Conservation (phyloP, 2,329 filamentous ascomycete genomes). For the Botrytis porri region DNA sequence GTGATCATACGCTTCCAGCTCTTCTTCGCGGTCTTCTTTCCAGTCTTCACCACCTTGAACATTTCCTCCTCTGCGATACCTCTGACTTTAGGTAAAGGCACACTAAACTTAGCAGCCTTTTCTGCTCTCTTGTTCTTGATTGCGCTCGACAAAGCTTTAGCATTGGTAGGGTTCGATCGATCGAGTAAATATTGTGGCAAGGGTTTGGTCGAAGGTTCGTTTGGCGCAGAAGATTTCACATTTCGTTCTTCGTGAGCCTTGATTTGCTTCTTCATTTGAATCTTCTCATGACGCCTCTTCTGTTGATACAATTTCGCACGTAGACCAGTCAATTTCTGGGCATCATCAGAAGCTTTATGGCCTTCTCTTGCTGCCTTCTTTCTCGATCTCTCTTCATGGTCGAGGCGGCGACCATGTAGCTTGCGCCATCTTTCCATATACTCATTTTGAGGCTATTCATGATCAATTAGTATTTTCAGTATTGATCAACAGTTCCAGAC, state of each 20-base stretch:
- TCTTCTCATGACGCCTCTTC: constrained; percentile 95
- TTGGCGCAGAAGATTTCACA: constrained; percentile 77
- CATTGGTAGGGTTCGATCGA: constrained; percentile 56
- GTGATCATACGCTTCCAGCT: constrained; percentile 66
- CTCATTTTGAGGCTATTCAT: constrained; percentile 73
- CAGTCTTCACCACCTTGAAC: constrained; percentile 95
- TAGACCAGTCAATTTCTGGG: constrained; percentile 88
- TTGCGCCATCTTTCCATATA: constrained; percentile 79
- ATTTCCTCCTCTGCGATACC: constrained; percentile 95
- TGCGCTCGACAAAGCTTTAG: constrained; percentile 72
- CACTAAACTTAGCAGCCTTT: constrained; percentile 89
- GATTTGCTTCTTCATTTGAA: constrained; percentile 94
- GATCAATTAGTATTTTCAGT: constrained; percentile 27
- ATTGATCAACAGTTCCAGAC: constrained; percentile 18
- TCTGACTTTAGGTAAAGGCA: constrained; percentile 89
- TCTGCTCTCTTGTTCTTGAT: constrained; percentile 96
- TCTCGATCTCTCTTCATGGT: constrained; percentile 68
- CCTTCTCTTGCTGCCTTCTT: constrained; percentile 86
- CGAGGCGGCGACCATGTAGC: constrained; percentile 49
- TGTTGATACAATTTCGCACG: constrained; percentile 91
- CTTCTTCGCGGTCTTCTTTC: constrained; percentile 83
- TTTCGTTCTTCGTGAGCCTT: constrained; percentile 93
- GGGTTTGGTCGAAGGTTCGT: constrained; percentile 76
- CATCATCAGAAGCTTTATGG: constrained; percentile 83
- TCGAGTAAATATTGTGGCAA: constrained; percentile 93